Conservation (phyloP, 169 alveolate species). For the Theileria equi region DNA sequence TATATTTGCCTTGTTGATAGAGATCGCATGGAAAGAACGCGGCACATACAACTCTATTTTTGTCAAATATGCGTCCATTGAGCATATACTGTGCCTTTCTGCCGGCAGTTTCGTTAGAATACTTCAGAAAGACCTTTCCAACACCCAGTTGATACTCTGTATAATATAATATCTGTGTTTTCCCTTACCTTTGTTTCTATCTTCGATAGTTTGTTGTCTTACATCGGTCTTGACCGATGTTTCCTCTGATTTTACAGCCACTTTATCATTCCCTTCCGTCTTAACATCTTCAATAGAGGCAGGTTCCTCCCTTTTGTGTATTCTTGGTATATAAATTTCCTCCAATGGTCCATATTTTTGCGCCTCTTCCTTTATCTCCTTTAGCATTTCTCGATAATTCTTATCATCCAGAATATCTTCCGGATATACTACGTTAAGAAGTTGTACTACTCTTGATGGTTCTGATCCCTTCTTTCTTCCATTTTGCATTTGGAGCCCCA, state of each 20-base stretch:
- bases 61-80: conserved; percentile 83
- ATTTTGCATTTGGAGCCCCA: conserved; percentile 81
- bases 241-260: neutral
- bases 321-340: conserved; percentile 81
- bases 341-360: conserved; percentile 82
- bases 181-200: neutral
- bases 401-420: conserved; percentile 80
- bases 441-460: conserved; percentile 83
- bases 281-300: no score
- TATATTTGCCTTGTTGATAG: conserved; percentile 74
- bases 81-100: conserved; percentile 85
- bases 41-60: conserved; percentile 84
- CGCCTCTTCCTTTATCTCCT: conserved; percentile 81
- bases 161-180: no score
- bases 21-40: conserved; percentile 84
- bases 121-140: conserved; percentile 81
- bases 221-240: neutral
- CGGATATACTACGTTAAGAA: conserved; percentile 81
- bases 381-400: conserved; percentile 73
- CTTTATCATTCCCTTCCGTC: no score
- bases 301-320: no score
- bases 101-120: conserved; percentile 75
- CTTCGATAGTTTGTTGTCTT: conserved; percentile 2
- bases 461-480: conserved; percentile 79
- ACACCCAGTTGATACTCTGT: no score